Evolutionary conservation across 768 basidiomycete species (phyloP).

Genomic region (Lentinula sp.): DNA sequence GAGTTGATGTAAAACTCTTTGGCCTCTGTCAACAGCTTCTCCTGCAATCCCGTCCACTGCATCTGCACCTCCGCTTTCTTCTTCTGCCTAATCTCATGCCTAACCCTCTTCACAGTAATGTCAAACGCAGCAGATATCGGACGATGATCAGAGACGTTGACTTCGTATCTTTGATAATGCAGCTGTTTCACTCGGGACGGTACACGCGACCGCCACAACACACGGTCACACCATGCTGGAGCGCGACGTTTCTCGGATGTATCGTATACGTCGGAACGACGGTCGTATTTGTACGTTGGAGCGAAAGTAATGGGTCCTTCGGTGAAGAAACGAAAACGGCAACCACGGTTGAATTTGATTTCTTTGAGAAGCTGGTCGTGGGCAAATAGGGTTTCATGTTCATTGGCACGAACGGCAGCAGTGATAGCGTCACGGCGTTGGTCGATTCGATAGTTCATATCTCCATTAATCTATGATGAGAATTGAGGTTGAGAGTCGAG

Average conservation of each 20-base stretch:
- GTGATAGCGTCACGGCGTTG: conserved; percentile 82
- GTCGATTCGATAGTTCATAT: conserved; percentile 97
- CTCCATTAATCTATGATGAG: conserved; percentile 67
- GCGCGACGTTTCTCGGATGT: conserved; percentile 81
- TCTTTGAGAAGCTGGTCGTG: conserved; percentile 92
- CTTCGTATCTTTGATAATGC: conserved; percentile 80
- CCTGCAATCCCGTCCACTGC: conserved; percentile 47
- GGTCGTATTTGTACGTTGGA: conserved; percentile 96
- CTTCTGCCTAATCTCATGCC: conserved; percentile 47
- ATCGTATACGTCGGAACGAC: conserved; percentile 73
- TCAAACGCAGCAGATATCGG: conserved; percentile 79
- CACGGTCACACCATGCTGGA: conserved; percentile 96
- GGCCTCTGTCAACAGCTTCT: conserved; percentile 30
- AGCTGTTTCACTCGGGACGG: conserved; percentile 54
- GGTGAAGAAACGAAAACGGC: conserved; percentile 75
- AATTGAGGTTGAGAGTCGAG: background rate
- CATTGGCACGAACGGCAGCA: conserved; percentile 59
- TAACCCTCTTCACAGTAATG: conserved; percentile 69
- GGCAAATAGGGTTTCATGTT: conserved; percentile 53
- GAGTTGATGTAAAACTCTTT: conserved; percentile 33
- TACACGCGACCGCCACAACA: conserved; percentile 68
- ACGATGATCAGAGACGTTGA: conserved; percentile 85
- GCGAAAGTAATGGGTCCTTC: conserved; percentile 81
- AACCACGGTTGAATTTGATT: conserved; percentile 81
- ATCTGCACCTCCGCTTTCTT: conserved; percentile 52